Percentiles rank a stretch among this genome's conserved stretches.
Conservation (phyloP, 441 rosid genomes). For the Breynia disticha region DNA sequence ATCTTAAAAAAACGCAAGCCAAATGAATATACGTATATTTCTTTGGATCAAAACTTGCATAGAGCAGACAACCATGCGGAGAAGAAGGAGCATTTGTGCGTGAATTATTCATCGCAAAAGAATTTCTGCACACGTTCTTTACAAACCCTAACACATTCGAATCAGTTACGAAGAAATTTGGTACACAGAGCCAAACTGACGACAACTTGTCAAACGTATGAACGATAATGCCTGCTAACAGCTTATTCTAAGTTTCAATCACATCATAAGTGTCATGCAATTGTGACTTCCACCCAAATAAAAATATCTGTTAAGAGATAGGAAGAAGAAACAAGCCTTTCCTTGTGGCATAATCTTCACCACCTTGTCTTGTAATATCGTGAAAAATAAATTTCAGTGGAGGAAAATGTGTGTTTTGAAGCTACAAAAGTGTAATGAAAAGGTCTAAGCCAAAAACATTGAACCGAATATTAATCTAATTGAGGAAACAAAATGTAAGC, state of each 20-base stretch:
- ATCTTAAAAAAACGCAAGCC: too few relatives aligned
- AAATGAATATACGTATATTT: too few relatives aligned
- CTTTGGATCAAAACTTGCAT: too few relatives aligned
- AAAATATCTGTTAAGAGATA: constrained; percentile 14
- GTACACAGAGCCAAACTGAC: constrained; percentile 5
- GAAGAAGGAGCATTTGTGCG: neutral
- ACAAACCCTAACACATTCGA: neutral
- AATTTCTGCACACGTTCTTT: constrained; percentile 3
- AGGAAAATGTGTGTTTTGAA: neutral
- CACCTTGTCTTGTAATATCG: constrained; percentile 11
- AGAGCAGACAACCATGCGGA: neutral
- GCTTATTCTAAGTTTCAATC: constrained; percentile 12
- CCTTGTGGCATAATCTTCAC: constrained; percentile 22
- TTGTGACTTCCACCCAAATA: constrained; percentile 11
- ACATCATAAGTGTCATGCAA: constrained; percentile 25
- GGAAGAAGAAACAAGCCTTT: constrained; percentile 16
- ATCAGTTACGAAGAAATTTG: constrained; percentile 2
- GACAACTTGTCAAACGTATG: constrained; percentile 8
- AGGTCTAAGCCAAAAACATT: constrained; percentile 6
- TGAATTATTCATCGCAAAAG: too few relatives aligned
- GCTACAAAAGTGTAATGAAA: neutral
- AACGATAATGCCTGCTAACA: constrained; percentile 16
- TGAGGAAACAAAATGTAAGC: constrained; percentile 8
- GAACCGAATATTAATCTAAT: constrained; percentile 2
- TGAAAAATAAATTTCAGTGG: neutral